phyloP scores from a whole-genome alignment of 2,329 filamentous ascomycete genomes.

The Trichoderma sp. region DNA sequence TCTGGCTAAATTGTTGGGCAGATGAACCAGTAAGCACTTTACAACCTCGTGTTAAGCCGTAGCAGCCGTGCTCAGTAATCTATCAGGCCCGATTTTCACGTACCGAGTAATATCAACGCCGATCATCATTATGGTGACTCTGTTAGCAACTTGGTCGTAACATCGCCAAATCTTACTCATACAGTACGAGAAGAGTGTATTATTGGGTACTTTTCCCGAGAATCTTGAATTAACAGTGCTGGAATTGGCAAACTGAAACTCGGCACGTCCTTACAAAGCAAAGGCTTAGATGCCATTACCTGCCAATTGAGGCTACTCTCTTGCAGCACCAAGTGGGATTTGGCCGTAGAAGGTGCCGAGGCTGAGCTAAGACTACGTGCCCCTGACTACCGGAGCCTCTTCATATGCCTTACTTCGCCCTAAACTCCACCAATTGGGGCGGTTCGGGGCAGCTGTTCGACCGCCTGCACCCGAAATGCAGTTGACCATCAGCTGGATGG shows the following conservation, averaged over 20 bases:
- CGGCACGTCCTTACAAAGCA: not conserved
- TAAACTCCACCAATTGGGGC: not conserved
- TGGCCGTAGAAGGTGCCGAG: constrained; percentile 9
- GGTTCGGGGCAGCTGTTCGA: not conserved
- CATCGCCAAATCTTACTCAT: not conserved
- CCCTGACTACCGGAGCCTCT: not conserved
- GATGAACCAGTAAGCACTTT: not conserved
- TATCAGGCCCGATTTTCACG: not conserved
- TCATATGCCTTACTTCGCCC: not conserved
- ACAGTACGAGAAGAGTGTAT: not conserved
- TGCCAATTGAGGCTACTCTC: not conserved
- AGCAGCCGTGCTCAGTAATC: not conserved
- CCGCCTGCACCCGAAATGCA: not conserved
- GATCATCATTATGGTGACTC: not conserved
- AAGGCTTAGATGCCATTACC: not conserved
- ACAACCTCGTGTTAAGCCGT: not conserved
- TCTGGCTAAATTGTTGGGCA: not conserved
- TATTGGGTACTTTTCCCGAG: not conserved
- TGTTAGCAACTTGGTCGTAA: not conserved
- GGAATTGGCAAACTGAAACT: not conserved
- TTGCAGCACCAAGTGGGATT: constrained; percentile 3
- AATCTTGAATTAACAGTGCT: no score
- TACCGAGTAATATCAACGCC: not conserved
- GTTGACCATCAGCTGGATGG: not conserved
- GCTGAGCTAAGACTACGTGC: not conserved